Conservation (phyloP, 305 asterid genomes). For the Solanum hybrid region DNA sequence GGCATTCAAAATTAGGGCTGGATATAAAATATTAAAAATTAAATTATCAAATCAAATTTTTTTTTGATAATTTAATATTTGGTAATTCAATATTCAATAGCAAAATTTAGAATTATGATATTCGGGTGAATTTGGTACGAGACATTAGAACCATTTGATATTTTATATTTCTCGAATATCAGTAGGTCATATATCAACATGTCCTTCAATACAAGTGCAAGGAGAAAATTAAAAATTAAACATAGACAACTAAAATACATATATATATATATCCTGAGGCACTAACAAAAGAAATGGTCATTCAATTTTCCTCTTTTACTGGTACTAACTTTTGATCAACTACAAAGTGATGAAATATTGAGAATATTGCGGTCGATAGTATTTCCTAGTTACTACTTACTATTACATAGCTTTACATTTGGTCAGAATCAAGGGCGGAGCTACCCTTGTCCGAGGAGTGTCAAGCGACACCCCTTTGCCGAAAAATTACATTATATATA, state of each 20-base stretch:
- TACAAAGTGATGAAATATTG: background rate
- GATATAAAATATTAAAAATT: too few species aligned
- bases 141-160: background rate
- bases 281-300: constrained; percentile 52
- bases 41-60: background rate
- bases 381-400: background rate
- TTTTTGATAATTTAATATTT: background rate
- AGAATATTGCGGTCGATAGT: background rate
- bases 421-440: background rate
- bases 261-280: constrained; percentile 6
- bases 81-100: background rate
- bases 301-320: constrained; percentile 51
- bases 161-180: too few species aligned
- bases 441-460: background rate
- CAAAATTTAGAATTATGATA: background rate
- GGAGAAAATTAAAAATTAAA: background rate
- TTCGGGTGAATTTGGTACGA: too few species aligned
- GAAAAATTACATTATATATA: too few species aligned
- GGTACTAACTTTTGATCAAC: background rate
- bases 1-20: background rate
- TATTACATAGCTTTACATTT: background rate
- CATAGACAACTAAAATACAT: background rate
- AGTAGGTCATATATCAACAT: background rate
- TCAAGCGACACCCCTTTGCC: background rate
- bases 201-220: background rate